Base-by-base conservation (phyloP, 2,329 filamentous ascomycete species). In the Epichloe uncinata region DNA sequence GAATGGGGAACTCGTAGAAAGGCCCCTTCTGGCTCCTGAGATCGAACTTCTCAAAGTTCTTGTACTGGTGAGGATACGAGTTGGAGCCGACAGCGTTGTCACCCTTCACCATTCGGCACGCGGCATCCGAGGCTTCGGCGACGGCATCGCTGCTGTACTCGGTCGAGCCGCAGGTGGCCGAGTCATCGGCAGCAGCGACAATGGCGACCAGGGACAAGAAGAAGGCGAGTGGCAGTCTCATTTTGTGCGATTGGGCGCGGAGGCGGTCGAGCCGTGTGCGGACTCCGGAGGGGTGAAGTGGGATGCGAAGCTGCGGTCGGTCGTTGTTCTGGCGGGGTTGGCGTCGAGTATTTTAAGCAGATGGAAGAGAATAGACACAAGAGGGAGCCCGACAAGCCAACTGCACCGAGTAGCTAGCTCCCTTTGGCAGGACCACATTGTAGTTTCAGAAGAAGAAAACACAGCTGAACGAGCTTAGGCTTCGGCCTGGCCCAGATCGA, bases 1-100 rank as follows among this genome's bases (percentile, higher is more conserved):
- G 55, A 48, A 84, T 70, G 2, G 81, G 81, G 62, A 82, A 84
- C 63, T 84, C 81, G 53, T 81, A 74, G 60, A 78, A 84, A 0
- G 79, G 77, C 0, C 76, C 77, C 3, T 60, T 54, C 5, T 81
- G 73, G 2, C 69, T 55, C n/a, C 56, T 51, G 61, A 84, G 83
- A 40, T 69, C 64, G 61, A 84, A 83, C 16, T 76, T 78, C 59
- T 84, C 79, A 56, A 74, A 74, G 68, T 82, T 75, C 62, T 79
- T 74, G 66, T 79, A 82, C 36, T 63, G 63, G 60, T 82, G 78
- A 0, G 79, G 79, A 61, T 82, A 81, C 37, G 22, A 50, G 11
- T 54, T 58, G 49, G 62, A 60, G 54, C 70, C 69, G 40, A 63
- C 63, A 38, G 60, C 60, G 30, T 57, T 57, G 45, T 67, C 69